Conservation (phyloP, 139 green algal genomes). For the Deuterostichococcus epilithicus region DNA sequence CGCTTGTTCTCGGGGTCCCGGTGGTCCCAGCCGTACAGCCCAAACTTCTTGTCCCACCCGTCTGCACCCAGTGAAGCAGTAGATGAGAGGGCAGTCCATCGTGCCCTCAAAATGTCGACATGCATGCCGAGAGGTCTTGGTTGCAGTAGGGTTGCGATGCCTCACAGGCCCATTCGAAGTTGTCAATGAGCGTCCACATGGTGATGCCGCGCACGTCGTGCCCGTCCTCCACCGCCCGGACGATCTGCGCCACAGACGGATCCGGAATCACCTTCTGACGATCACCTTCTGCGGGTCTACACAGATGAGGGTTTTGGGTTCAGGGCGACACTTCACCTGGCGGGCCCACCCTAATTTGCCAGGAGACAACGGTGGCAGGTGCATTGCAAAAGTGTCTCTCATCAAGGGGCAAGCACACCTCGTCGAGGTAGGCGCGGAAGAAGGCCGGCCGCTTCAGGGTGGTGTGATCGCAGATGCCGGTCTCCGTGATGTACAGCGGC, state of each 20-base stretch:
- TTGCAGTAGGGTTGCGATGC: too few species aligned
- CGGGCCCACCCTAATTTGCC: too few species aligned
- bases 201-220: constrained; percentile 25
- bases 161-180: constrained; percentile 6
- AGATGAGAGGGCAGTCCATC: too few species aligned
- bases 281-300: too few species aligned
- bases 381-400: too few species aligned
- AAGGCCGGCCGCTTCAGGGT: constrained; percentile 39
- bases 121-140: too few species aligned
- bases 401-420: constrained; percentile 18
- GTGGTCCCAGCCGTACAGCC: constrained; percentile 17
- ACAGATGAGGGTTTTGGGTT: too few species aligned
- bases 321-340: too few species aligned
- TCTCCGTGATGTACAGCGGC: constrained; percentile 86
- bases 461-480: constrained; percentile 57
- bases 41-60: constrained; percentile 26
- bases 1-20: neutral
- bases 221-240: constrained; percentile 19
- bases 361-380: too few species aligned
- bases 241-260: constrained; percentile 19
- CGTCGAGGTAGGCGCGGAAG: constrained; percentile 39
- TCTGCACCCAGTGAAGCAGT: too few species aligned
- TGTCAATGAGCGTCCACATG: constrained; percentile 33
- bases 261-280: too few species aligned
- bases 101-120: too few species aligned